phyloP scores from a whole-genome alignment of 139 green algal species.

The Haematococcus sp. region DNA sequence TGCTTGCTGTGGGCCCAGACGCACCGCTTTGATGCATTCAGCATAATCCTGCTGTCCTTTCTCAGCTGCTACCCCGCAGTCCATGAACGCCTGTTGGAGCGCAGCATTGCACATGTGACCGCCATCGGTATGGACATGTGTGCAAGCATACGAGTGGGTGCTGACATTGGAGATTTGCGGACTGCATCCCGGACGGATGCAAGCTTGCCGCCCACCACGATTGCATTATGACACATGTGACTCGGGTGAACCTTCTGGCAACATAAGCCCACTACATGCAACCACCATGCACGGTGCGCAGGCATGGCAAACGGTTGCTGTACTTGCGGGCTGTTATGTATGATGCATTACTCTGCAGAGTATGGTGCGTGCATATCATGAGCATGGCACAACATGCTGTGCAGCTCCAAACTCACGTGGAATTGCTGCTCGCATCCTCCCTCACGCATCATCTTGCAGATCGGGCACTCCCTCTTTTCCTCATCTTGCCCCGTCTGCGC shows the following conservation, averaged over 20 bases:
- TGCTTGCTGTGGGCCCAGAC: not conserved
- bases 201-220: too few species aligned
- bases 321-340: not conserved
- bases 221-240: too few species aligned
- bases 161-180: too few species aligned
- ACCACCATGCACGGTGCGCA: too few species aligned
- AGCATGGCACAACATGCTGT: not conserved
- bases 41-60: conserved; percentile 25
- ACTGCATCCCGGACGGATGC: too few species aligned
- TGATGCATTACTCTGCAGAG: not conserved
- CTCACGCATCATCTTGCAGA: conserved; percentile 34
- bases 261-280: not conserved
- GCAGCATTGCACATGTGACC: too few species aligned
- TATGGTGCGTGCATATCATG: not conserved
- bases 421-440: conserved; percentile 34
- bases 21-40: conserved; percentile 33
- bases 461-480: conserved; percentile 23
- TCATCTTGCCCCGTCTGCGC: not conserved
- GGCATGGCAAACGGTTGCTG: too few species aligned
- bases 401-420: conserved; percentile 13
- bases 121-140: too few species aligned
- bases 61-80: conserved; percentile 27
- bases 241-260: not conserved
- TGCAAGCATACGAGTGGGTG: too few species aligned
- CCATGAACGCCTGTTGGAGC: conserved; percentile 32